Percentiles rank a stretch among this genome's conserved stretches.
Evolutionary conservation across 257 asterid genomes (phyloP).

Genomic region (Fraxinus cuspidata): DNA sequence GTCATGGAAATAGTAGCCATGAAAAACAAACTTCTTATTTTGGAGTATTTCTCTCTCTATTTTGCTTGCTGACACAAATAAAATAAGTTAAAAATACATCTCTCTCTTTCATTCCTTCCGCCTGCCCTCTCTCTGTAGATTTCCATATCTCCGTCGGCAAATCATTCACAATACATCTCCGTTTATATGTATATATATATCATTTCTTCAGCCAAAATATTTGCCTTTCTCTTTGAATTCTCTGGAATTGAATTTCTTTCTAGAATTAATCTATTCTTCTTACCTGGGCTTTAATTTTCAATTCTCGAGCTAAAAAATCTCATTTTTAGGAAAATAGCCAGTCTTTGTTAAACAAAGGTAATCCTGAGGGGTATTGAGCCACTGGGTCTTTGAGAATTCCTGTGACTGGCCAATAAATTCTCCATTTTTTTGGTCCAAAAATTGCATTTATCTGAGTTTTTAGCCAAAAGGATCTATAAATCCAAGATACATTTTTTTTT

Average conservation of each 20-base stretch:
- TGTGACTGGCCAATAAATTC: not conserved
- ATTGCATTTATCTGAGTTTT: slow-evolving; percentile 2
- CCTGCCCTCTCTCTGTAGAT: not conserved
- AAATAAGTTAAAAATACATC: not conserved
- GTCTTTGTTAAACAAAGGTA: not conserved
- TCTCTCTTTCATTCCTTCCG: not conserved
- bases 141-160: not conserved
- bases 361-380: slow-evolving; percentile 24
- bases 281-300: not conserved
- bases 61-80: no score
- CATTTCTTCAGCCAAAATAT: not conserved
- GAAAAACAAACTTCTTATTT: not conserved
- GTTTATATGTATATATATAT: not conserved
- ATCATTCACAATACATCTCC: not conserved
- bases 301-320: not conserved
- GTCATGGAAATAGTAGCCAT: not conserved
- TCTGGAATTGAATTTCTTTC: not conserved
- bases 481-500: not conserved
- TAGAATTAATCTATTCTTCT: not conserved
- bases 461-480: not conserved
- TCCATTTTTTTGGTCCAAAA: slow-evolving; percentile 20
- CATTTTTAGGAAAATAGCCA: not conserved
- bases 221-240: not conserved
- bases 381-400: slow-evolving; percentile 28
- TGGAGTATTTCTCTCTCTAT: no score